phyloP scores from a whole-genome alignment of 441 rosid species.

The Erysimum pusillum region DNA sequence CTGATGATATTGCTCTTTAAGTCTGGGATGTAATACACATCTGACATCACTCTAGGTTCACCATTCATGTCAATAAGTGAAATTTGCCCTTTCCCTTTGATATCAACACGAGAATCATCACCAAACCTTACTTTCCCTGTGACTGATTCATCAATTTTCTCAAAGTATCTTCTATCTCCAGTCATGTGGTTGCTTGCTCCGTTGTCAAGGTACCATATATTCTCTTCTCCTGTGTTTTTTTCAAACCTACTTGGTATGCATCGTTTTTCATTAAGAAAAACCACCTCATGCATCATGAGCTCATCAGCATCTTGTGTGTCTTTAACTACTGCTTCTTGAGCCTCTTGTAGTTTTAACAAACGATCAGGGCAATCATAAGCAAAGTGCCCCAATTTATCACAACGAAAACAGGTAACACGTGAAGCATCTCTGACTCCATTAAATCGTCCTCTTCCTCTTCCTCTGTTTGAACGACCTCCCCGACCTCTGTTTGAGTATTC shows the following conservation, averaged over 20 bases:
- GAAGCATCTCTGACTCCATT: too few species aligned
- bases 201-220: not conserved
- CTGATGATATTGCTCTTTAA: not conserved
- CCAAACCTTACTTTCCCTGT: not conserved
- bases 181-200: constrained; percentile 5
- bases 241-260: not conserved
- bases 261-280: not conserved
- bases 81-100: not conserved
- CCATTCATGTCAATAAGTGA: not conserved
- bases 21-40: not conserved
- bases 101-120: not conserved
- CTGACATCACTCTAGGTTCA: not conserved
- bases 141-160: not conserved
- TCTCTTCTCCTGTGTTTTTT: not conserved
- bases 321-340: not conserved
- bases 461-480: too few species aligned
- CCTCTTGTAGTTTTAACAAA: not conserved
- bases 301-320: not conserved
- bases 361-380: not conserved
- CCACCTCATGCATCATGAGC: not conserved
- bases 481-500: too few species aligned
- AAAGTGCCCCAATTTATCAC: too few species aligned
- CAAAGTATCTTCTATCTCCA: not conserved
- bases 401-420: too few species aligned
- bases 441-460: too few species aligned